A percentile compares a stretch with the other conserved stretches of the same genome.
Conservation (phyloP, 208 protist genomes). For the Sergeia podlipaevii region DNA sequence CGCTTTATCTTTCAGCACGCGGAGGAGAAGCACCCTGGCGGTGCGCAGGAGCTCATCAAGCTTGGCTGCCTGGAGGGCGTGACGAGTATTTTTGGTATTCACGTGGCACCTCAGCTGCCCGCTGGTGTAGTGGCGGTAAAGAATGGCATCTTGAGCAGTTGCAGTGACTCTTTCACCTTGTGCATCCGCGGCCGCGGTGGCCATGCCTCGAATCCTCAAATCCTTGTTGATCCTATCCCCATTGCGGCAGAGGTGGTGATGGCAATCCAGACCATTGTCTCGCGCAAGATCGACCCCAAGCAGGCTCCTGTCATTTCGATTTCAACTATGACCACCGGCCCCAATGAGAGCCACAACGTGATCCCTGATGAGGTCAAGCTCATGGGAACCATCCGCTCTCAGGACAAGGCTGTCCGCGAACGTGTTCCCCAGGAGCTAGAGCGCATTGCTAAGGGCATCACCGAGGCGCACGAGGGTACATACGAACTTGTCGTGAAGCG, state of each 20-base stretch:
- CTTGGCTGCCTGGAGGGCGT: constrained; percentile 50
- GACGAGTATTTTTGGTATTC: constrained; percentile 53
- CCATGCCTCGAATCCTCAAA: constrained; percentile 52
- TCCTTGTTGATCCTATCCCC: constrained; percentile 54
- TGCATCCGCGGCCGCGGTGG: constrained; percentile 47
- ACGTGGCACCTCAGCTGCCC: constrained; percentile 25
- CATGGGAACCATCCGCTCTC: constrained; percentile 42
- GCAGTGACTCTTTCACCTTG: constrained; percentile 46
- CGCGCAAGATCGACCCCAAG: constrained; percentile 35
- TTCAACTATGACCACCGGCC: constrained; percentile 41
- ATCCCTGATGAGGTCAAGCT: constrained; percentile 55
- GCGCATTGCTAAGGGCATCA: constrained; percentile 31
- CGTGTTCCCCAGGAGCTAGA: constrained; percentile 35
- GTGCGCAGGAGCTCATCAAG: constrained; percentile 42
- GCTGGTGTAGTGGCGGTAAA: constrained; percentile 21
- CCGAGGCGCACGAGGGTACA: constrained; percentile 37
- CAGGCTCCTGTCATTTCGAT: constrained; percentile 46
- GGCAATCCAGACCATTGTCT: constrained; percentile 52
- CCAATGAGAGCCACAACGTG: constrained; percentile 58
- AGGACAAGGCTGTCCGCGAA: constrained; percentile 30
- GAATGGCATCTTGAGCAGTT: constrained; percentile 26
- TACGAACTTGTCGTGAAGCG: constrained; percentile 28
- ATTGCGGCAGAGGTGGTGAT: constrained; percentile 54
- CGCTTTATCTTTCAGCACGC: constrained; percentile 78
- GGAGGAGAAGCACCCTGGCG: constrained; percentile 58